phyloP scores from a whole-genome alignment of 768 basidiomycete genomes.

The Xanthoconium stramineum region DNA sequence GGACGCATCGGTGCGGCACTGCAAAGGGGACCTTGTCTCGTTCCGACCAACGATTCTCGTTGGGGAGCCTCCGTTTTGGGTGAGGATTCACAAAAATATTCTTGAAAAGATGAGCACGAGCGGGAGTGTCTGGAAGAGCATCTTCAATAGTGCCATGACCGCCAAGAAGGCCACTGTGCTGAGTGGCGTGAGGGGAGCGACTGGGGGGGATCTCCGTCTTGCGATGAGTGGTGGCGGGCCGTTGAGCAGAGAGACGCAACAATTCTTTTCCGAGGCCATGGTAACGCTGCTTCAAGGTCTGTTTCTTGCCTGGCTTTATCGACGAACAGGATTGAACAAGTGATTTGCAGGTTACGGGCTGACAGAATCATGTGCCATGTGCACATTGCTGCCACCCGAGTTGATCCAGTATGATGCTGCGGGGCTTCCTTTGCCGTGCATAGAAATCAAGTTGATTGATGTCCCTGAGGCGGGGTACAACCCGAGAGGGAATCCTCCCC shows the following conservation, averaged over 20 bases:
- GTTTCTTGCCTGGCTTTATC: constrained; percentile 11
- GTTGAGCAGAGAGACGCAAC: constrained; percentile 82
- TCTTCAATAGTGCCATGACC: constrained; percentile 78
- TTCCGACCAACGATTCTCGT: constrained; percentile 87
- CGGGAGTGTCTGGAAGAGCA: constrained; percentile 60
- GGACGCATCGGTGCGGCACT: constrained; percentile 86
- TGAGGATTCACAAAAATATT: constrained; percentile 95
- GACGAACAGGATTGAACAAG: neutral
- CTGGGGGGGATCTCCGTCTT: constrained; percentile 82
- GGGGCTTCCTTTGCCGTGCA: constrained; percentile 83
- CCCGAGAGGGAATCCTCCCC: constrained; percentile 65
- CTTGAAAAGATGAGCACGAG: constrained; percentile 70
- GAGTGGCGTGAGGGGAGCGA: constrained; percentile 72
- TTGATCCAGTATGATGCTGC: constrained; percentile 70
- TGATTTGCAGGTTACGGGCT: constrained; percentile 75
- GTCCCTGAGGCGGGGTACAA: constrained; percentile 84
- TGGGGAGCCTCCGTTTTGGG: constrained; percentile 96
- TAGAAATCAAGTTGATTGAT: constrained; percentile 85
- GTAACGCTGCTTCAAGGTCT: constrained; percentile 85
- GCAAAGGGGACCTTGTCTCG: constrained; percentile 79
- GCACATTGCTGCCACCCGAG: constrained; percentile 81
- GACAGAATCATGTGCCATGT: constrained; percentile 96
- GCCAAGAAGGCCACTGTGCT: constrained; percentile 80
- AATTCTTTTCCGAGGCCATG: constrained; percentile 79
- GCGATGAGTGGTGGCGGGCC: constrained; percentile 86